Evolutionary conservation across 1,284 basidiomycete genomes (phyloP), one percentile per base, ranked within the genome.

Genomic region (Ganoderma resinaceum): DNA sequence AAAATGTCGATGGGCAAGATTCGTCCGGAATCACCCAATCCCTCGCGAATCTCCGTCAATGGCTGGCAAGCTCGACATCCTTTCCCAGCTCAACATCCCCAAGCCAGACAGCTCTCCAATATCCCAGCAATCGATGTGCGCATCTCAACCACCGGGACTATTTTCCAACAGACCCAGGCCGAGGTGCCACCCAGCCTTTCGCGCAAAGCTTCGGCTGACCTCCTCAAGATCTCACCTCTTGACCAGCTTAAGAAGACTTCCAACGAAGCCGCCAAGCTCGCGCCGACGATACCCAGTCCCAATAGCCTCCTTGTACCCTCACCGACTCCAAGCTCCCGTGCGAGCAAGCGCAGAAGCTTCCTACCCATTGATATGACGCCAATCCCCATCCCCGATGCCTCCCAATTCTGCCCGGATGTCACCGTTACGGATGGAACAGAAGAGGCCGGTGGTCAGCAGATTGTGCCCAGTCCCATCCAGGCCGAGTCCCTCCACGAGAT

Each of bases 1-100:
- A 98, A 98, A 83, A 96, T 98, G 93, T 96, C 95, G 12, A 96
- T 96, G 93, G 92, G 94, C 29, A 93, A 93, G 80, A 91, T 94
- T 81, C 88, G 87, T 76, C 72, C 80, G n/a, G 90, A 92, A 63
- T 78, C 83, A 0, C 71, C 73, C 1, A 69, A 81, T 14, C n/a
- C 29, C 12, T 79, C 82, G 2, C 78, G 81, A 12, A 75, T 79
- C 49, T 74, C 78, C 26, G 62, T 76, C 29, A 76, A 77, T 26
- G 72, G 73, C 16, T 69, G 66, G 12, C 71, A 72, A 18, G 52
- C 55, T 8, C 75, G 74, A 53, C 72, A 67, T 62, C 72, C 63
- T 12, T 66, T 58, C 59, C 62, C 64, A 9, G 66, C 58, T 59
- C 74, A 58, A 57, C 72, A 62, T 61, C 65, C 59, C 55, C 65